Conservation (phyloP, 2,329 filamentous ascomycete species). For the Orbilia blumenaviensis region DNA sequence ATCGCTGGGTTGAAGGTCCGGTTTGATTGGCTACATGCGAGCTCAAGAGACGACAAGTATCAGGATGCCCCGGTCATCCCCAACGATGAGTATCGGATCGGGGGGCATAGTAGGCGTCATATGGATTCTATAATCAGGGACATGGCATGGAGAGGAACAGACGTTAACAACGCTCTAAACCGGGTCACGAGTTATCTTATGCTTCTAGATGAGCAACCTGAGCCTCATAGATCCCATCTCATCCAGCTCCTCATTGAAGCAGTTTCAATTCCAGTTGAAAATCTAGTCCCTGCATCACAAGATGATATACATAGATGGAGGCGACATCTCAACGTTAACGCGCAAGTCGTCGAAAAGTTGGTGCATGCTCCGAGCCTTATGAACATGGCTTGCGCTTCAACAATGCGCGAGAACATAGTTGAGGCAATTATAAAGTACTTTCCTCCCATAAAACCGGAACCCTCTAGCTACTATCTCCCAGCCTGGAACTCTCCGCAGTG, state of each 20-base stretch:
- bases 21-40: background rate
- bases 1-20: slow-evolving; percentile 14
- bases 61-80: background rate
- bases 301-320: background rate
- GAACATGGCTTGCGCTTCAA: background rate
- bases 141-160: background rate
- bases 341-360: background rate
- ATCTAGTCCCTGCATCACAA: background rate
- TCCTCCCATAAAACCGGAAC: slow-evolving; percentile 3
- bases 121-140: background rate
- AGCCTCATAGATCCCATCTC: slow-evolving; percentile 6
- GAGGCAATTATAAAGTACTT: slow-evolving; percentile 10
- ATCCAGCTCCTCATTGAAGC: background rate
- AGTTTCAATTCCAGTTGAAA: background rate
- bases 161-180: background rate
- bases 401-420: slow-evolving; percentile 22
- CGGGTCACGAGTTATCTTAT: slow-evolving; percentile 5
- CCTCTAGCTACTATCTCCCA: slow-evolving; percentile 21
- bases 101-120: background rate
- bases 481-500: slow-evolving; percentile 29
- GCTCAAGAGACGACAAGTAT: background rate
- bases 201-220: slow-evolving; percentile 13
- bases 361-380: background rate
- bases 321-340: background rate
- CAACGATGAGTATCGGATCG: background rate